Evolutionary conservation across 139 green algal species (phyloP), one percentile per base, ranked within the genome.

Genomic region (Volvox reticuliferus): DNA sequence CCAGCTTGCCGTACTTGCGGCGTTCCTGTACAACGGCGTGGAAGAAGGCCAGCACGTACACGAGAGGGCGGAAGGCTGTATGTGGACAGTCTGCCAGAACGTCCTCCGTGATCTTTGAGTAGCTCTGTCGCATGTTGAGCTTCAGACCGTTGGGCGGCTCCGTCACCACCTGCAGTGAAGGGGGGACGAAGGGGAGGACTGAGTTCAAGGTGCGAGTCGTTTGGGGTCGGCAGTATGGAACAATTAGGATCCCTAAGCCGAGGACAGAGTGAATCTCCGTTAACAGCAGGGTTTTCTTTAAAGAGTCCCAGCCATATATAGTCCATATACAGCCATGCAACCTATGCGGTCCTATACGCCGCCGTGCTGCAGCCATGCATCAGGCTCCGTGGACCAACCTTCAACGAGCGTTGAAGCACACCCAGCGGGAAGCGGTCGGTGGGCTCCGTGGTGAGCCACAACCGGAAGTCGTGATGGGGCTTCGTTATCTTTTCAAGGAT

Each of bases 1-100:
- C 97, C 71, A 99, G 94, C 93, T 98, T 98, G 86, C 97, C 96
- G 88, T 98, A 99, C 95, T 99, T 99, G 81, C 97, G 93, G 1
- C 97, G 93, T 93, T 99, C 97, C 92, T 97, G 96, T 84, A 99
- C 96, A 17, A 98, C 96, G 1, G 96, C 96, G 91, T 99, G 97
- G 94, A 99, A 99, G 92, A 98, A 98, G 6, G 92, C 95, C 61
- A 99, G 94, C n/a, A 97, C 94, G 91, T 98, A 99, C 62, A 98
- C 95, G 65, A 98, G 95, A 26, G 96, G 93, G 79, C 95, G 89
- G 95, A 98, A 98, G n/a, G 94, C 96, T 9, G 88, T 61, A 93
- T 99, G 97, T 32, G 94, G 95, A 91, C 97, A 98, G 65, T 97
- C 95, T 0, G 88, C 86, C 82, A 98, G 93, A 62, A 93, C 90